Evolutionary conservation across 306 rosid species (phyloP).

Genomic region (Gleditsia sinensis): DNA sequence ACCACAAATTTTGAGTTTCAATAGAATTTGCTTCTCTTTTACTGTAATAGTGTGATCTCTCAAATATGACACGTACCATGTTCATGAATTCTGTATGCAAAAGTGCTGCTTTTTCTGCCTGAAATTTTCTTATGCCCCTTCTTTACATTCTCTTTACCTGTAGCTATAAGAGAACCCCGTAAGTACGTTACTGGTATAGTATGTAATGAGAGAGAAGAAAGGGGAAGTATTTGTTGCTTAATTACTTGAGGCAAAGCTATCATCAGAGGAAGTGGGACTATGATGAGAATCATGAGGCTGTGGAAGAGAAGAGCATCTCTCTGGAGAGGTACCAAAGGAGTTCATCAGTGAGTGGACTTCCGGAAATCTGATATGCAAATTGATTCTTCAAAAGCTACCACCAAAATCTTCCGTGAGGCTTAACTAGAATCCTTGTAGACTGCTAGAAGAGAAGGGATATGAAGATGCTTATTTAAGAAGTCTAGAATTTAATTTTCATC

Average conservation of each 20-base stretch:
- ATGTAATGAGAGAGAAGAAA: neutral
- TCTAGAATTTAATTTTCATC: neutral
- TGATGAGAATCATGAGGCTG: too few relatives aligned
- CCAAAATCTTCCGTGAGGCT: too few relatives aligned
- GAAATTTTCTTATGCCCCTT: constrained; percentile 27
- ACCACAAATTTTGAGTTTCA: too few relatives aligned
- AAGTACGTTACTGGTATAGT: neutral
- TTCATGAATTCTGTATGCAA: constrained; percentile 60
- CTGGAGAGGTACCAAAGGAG: too few relatives aligned
- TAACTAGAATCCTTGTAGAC: too few relatives aligned
- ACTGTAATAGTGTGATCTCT: neutral
- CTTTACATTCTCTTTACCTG: constrained; percentile 39
- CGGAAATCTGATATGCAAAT: constrained; percentile 27
- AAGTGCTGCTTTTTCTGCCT: constrained; percentile 42
- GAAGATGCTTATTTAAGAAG: neutral
- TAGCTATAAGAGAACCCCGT: constrained; percentile 1
- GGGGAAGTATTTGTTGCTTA: constrained; percentile 17
- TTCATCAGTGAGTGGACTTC: constrained; percentile 37
- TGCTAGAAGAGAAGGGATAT: constrained; percentile 4
- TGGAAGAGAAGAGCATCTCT: too few relatives aligned
- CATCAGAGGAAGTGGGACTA: too few relatives aligned
- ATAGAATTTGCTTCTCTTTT: constrained; percentile 1
- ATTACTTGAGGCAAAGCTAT: constrained; percentile 45
- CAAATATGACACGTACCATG: constrained; percentile 50
- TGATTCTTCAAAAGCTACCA: too few relatives aligned